Percentiles rank a stretch among this genome's conserved stretches.
Evolutionary conservation across 495 filamentous ascomycete genomes (phyloP).

Genomic region (Trichoderma virens): DNA sequence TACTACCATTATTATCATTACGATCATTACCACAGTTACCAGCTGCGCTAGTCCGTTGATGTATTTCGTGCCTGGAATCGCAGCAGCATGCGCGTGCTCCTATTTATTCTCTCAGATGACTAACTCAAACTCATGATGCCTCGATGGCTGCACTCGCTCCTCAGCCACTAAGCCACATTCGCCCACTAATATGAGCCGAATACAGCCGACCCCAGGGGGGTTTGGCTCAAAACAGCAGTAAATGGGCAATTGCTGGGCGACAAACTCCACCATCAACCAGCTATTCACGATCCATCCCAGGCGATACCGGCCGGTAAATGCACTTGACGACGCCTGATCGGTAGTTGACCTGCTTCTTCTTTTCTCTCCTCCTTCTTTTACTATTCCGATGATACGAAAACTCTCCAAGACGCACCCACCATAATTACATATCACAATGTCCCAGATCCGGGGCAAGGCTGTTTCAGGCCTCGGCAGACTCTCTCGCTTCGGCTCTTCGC

Average conservation of each 20-base stretch:
- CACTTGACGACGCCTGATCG: neutral
- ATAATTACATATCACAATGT: no score
- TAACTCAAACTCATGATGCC: no score
- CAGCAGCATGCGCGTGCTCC: no score
- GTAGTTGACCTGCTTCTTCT: neutral
- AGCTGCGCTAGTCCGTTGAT: no score
- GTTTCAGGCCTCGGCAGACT: neutral
- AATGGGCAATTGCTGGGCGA: neutral
- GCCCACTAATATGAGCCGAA: conserved; percentile 3
- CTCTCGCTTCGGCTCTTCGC: neutral
- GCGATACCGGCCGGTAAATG: neutral
- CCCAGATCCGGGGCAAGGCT: neutral
- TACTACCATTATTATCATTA: no score
- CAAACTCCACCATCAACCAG: neutral
- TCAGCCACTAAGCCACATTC: neutral
- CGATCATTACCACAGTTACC: no score
- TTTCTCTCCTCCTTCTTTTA: neutral
- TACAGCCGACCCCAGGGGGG: conserved; percentile 5
- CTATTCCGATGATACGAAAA: neutral
- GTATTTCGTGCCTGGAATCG: no score
- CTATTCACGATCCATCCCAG: neutral
- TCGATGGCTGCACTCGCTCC: no score
- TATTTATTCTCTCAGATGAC: no score
- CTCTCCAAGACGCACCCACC: neutral
- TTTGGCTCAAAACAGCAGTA: conserved; percentile 3